phyloP scores from a whole-genome alignment of 805 yeast genomes.

The Lipomyces anomalus region DNA sequence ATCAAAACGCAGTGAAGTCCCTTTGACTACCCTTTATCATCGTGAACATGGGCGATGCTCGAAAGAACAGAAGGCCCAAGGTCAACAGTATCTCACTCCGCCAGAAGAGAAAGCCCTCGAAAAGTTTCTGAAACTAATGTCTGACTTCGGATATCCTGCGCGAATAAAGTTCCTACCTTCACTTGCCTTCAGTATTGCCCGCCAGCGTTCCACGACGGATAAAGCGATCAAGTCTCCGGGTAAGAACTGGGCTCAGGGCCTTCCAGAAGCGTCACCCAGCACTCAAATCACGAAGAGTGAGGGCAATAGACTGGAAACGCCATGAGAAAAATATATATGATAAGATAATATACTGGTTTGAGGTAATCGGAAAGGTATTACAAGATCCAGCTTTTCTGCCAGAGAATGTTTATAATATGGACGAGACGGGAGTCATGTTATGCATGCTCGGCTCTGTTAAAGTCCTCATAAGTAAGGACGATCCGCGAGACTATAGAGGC shows the following conservation, averaged over 20 bases:
- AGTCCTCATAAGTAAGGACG: slow-evolving; percentile 3
- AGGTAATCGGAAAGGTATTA: slow-evolving; percentile 1
- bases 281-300: slow-evolving; percentile 2
- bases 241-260: slow-evolving; percentile 2
- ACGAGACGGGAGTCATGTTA: slow-evolving; percentile 4
- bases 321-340: slow-evolving; percentile 1
- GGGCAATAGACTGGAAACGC: slow-evolving; percentile 2
- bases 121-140: too few relatives aligned
- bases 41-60: too few relatives aligned
- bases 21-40: too few relatives aligned
- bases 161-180: neutral
- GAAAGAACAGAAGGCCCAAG: too few relatives aligned
- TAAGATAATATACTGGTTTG: slow-evolving; percentile 1
- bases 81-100: too few relatives aligned
- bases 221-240: slow-evolving; percentile 2
- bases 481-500: slow-evolving; percentile 3
- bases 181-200: slow-evolving; percentile 1
- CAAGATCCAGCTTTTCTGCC: slow-evolving; percentile 1
- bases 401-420: slow-evolving; percentile 3
- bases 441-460: slow-evolving; percentile 1
- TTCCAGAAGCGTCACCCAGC: slow-evolving; percentile 2
- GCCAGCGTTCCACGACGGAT: slow-evolving; percentile 3
- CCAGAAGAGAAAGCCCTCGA: too few relatives aligned
- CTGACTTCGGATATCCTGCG: neutral
- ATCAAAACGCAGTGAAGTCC: too few relatives aligned